A percentile compares a stretch with the other conserved stretches of the same genome.
These are phyloP conservation scores for Penicillium verhagenii DNA, from an alignment of 495 filamentous ascomycete species.

Conservation along the genomic window DNA sequence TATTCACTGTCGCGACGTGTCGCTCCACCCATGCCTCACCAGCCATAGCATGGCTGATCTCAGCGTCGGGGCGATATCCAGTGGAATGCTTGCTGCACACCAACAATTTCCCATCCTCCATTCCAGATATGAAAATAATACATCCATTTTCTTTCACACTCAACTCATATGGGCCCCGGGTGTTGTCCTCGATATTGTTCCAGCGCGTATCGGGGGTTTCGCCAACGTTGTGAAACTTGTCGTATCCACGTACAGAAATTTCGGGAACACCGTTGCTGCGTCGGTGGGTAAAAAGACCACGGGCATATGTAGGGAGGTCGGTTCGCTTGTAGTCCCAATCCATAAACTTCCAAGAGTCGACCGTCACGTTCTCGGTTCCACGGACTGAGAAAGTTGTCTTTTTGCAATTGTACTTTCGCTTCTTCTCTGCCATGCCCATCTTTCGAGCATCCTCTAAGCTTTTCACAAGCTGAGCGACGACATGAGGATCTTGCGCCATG, in stretches of 20 bases:
- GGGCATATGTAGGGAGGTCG: constrained; percentile 83
- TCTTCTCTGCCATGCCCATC: constrained; percentile 43
- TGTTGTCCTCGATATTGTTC: constrained; percentile 73
- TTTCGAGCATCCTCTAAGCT: constrained; percentile 53
- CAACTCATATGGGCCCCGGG: constrained; percentile 87
- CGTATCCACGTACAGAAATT: constrained; percentile 86
- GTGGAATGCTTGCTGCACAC: constrained; percentile 99
- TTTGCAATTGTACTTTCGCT: constrained; percentile 62
- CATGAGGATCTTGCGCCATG: constrained; percentile 57
- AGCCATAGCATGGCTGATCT: constrained; percentile 76
- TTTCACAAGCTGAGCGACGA: constrained; percentile 58
- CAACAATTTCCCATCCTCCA: constrained; percentile 81
- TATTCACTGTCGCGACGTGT: constrained; percentile 72
- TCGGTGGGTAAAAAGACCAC: constrained; percentile 84
- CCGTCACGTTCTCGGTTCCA: constrained; percentile 56
- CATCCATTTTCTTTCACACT: constrained; percentile 98
- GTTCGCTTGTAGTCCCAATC: constrained; percentile 93
- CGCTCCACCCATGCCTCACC: constrained; percentile 84
- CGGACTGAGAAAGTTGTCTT: constrained; percentile 69
- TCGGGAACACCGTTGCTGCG: constrained; percentile 62
- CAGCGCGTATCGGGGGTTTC: constrained; percentile 79
- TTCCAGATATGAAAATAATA: constrained; percentile 93
- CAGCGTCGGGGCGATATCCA: constrained; percentile 64
- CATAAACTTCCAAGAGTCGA: constrained; percentile 89
- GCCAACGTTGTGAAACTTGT: constrained; percentile 96